Evolutionary conservation across 768 basidiomycete species (phyloP).

Genomic region (Lentinula sp.): DNA sequence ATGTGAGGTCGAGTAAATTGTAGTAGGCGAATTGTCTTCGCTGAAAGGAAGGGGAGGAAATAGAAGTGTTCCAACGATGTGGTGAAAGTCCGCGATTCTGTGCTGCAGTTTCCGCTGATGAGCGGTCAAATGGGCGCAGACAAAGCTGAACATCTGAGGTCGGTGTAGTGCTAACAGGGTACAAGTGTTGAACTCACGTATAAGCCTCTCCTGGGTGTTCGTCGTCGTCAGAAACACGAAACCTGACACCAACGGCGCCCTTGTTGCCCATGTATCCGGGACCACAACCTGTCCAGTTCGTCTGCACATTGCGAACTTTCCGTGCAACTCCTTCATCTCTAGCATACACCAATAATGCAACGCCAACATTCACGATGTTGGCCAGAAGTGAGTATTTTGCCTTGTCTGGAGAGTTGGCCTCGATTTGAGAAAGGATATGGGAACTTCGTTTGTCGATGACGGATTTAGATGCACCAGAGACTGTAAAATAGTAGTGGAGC

Average conservation of each 20-base stretch:
- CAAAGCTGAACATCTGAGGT: slow-evolving; percentile 52
- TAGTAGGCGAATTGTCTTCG: slow-evolving; percentile 35
- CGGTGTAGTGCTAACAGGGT: not conserved
- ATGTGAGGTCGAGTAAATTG: slow-evolving; percentile 82
- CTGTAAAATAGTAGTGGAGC: slow-evolving; percentile 27
- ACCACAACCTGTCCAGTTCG: slow-evolving; percentile 69
- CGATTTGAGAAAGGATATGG: slow-evolving; percentile 72
- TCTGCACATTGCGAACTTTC: slow-evolving; percentile 58
- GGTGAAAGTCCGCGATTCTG: slow-evolving; percentile 72
- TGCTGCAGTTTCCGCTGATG: slow-evolving; percentile 58
- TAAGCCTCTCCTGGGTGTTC: slow-evolving; percentile 64
- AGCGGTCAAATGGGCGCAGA: slow-evolving; percentile 88
- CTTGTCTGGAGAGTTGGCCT: slow-evolving; percentile 62
- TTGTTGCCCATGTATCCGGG: slow-evolving; percentile 86
- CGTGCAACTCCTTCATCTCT: slow-evolving; percentile 62
- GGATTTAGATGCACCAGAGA: slow-evolving; percentile 67
- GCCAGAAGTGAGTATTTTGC: slow-evolving; percentile 76
- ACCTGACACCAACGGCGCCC: slow-evolving; percentile 85
- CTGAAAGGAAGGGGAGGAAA: slow-evolving; percentile 52
- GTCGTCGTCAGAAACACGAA: slow-evolving; percentile 41
- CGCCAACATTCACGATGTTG: slow-evolving; percentile 78
- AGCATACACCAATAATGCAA: slow-evolving; percentile 84
- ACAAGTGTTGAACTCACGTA: slow-evolving; percentile 53
- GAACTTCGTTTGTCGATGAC: slow-evolving; percentile 64
- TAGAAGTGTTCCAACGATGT: slow-evolving; percentile 76